Base-by-base conservation (phyloP, 2,329 filamentous ascomycete species). In the Claviceps capensis region DNA sequence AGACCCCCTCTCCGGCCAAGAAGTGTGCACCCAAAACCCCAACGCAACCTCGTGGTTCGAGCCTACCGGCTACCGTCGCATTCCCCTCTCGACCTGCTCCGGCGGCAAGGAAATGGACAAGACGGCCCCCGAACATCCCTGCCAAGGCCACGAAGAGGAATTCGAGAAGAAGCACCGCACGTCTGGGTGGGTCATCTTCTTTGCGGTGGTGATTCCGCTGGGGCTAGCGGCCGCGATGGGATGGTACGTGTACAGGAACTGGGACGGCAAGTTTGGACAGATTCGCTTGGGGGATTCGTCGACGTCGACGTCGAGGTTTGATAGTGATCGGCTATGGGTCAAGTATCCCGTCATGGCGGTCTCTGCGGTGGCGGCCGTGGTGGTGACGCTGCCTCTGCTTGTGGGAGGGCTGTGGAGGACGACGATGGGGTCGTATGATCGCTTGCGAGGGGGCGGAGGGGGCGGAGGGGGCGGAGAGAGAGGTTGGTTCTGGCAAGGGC, bases 231-330 rank as follows among this genome's bases (percentile, higher is more conserved):
- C 72, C 1, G 83, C 74, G 4, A 75, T 85, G 14, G 93, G 93
- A 41, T 96, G 86, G 73, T 96, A 82, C 68, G 83, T 91, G 19
- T 95, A 83, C 74, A 79, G 73, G 54, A 86, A 86, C 68, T 96
- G 88, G 87, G 83, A 82, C 60, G 82, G 82, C 67, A 94, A 94
- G 65, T 95, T 97, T 64, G 93, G 93, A 11, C 84, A 91, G 64
- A 91, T 98, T 64, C 80, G 88, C 22, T 80, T 98, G 14, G 93
- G 93, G 52, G 93, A 96, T 57, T 69, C 70, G 59, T 63, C 62
- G 49, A 61, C 62, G 50, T 61, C 62, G 54, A 66, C 62, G 22
- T 66, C 40, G 40, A 17, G 16, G 3, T 46, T 90, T 56, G 81
- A 89, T 62, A 77, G 79, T 56, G 85, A 94, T 50, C 79, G 83